These are phyloP conservation scores for Berberis vulgaris DNA, from an alignment of 164 flowering plant genomes.

Conservation along the genomic window DNA sequence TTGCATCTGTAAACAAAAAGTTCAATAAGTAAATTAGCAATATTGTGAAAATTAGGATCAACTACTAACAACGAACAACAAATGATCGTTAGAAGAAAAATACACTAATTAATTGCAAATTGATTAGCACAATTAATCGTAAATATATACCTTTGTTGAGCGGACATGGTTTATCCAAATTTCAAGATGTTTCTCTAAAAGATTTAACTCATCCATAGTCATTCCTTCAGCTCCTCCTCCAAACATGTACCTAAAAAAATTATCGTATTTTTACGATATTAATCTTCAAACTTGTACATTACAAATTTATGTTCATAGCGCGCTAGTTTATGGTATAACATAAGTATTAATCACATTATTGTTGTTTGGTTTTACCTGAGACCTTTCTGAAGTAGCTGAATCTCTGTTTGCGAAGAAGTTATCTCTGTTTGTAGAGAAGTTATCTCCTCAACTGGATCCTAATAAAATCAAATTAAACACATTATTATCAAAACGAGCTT, in stretches of 20 bases:
- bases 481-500: not conserved
- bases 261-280: not conserved
- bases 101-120: not conserved
- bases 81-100: not conserved
- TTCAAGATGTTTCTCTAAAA: constrained; percentile 69
- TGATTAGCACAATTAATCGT: not conserved
- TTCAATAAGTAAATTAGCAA: not conserved
- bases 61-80: no score
- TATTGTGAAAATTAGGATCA: no score
- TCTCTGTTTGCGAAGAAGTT: constrained; percentile 2
- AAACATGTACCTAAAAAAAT: constrained; percentile 39
- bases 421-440: constrained; percentile 8
- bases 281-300: not conserved
- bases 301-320: not conserved
- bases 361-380: constrained; percentile 13
- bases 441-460: constrained; percentile 21
- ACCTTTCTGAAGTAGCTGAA: constrained; percentile 22
- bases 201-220: constrained; percentile 52
- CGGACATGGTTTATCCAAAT: constrained; percentile 60
- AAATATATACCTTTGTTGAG: constrained; percentile 46
- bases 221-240: constrained; percentile 49
- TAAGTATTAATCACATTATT: not conserved
- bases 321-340: not conserved
- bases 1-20: constrained; percentile 37
- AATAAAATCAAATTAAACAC: not conserved